A percentile compares a stretch with the other conserved stretches of the same genome.
phyloP scores from a whole-genome alignment of 331 rosid genomes.

The Telfairia occidentalis region DNA sequence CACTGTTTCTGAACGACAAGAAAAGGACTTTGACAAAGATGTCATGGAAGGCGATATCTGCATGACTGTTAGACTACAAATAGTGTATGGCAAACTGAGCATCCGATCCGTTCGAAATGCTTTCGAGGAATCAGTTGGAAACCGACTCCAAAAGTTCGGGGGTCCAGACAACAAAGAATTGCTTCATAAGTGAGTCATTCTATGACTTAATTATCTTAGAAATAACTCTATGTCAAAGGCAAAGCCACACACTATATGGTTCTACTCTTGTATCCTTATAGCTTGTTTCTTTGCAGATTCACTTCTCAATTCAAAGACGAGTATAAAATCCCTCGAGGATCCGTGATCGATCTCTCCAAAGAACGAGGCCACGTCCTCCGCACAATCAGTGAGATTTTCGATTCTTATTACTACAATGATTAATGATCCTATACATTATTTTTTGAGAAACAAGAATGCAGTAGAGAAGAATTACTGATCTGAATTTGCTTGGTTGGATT shows the following conservation, averaged over 20 bases:
- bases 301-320: slow-evolving; percentile 92
- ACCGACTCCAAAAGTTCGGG: slow-evolving; percentile 57
- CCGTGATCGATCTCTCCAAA: slow-evolving; percentile 63
- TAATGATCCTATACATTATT: not conserved
- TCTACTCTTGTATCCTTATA: not conserved
- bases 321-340: slow-evolving; percentile 72
- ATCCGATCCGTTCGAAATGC: slow-evolving; percentile 76
- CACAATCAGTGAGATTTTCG: slow-evolving; percentile 57
- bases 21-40: slow-evolving; percentile 46
- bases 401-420: not conserved
- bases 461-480: not conserved
- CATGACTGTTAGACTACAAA: slow-evolving; percentile 76
- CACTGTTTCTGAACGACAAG: slow-evolving; percentile 35
- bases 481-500: not conserved
- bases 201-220: not conserved
- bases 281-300: slow-evolving; percentile 46
- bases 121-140: slow-evolving; percentile 80
- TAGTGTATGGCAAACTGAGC: slow-evolving; percentile 71
- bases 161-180: slow-evolving; percentile 59
- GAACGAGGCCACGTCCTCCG: slow-evolving; percentile 64
- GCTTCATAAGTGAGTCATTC: slow-evolving; percentile 58
- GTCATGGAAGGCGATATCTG: slow-evolving; percentile 64
- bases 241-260: not conserved
- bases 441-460: not conserved
- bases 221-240: not conserved